Base-by-base conservation (phyloP, 2,329 filamentous ascomycete species). In the Zarea fungicola region DNA sequence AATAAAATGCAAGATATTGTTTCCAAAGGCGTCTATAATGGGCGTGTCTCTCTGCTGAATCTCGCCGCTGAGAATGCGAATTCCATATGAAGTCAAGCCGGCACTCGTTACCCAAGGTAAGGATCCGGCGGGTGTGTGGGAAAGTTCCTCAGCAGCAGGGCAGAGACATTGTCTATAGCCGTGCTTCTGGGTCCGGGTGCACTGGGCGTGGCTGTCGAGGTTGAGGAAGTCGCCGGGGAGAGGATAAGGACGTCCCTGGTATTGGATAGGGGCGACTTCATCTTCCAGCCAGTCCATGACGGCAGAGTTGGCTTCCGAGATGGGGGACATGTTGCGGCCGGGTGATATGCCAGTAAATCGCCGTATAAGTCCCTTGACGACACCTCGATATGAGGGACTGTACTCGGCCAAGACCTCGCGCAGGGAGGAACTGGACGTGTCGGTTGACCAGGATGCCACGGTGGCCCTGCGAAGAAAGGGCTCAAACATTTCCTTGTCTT, bases 151-250 rank as follows among this genome's bases (percentile, higher is more conserved):
- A 6, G 48, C 48, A 4, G 58, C 56, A 11, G 57, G 58, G 23
- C 65, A 68, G 19, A 61, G 51, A 37, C 66, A 70, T 5, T 55
- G 58, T 16, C 54, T 51, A 5, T 48, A 52, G 3, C 48, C 31
- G 31, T 68, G 64, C 2, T 55, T 14, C 55, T 54, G 1, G 51
- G 44, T 3, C 52, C 53, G 0, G 49, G 40, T 14, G 55, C 45
- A 36, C 64, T 44, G 29, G 9, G 57, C 31, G 4, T 60, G 52
- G 1, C 55, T 37, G 11, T 61, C 60, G 16, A 69, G 53, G n/a
- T 57, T 65, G 6, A 80, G 60, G 31, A 77, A 76, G 54, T 80
- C 75, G 18, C 76, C 75, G 0, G 77, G 73, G 5, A 80, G 56
- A 5, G 70, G 65, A 31, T 58, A 57, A 4, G 62, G 63, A 1